Percentiles rank a stretch among this genome's conserved stretches.
phyloP scores from a whole-genome alignment of 441 rosid species.

The Theobroma grandiflorum region DNA sequence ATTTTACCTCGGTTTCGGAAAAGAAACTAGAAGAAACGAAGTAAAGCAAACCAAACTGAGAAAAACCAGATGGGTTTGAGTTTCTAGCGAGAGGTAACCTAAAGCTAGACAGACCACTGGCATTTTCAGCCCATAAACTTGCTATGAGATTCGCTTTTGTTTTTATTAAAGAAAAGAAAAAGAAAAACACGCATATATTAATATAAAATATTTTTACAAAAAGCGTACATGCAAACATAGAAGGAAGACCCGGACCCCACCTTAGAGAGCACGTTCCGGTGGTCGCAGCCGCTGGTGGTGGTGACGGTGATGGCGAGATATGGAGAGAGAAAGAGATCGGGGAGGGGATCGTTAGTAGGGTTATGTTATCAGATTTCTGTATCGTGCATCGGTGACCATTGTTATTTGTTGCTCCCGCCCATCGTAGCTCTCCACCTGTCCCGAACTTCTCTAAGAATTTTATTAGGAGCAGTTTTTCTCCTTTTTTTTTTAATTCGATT shows the following conservation, averaged over 20 bases:
- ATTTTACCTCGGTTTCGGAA: background rate
- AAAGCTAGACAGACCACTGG: slow-evolving; percentile 1
- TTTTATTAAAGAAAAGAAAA: slow-evolving; percentile 4
- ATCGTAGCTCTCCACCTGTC: background rate
- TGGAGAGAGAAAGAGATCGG: slow-evolving; percentile 20
- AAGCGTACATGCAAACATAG: background rate
- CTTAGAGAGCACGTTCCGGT: background rate
- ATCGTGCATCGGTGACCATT: background rate
- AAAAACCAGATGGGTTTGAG: background rate
- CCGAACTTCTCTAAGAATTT: background rate
- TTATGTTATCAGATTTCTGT: background rate
- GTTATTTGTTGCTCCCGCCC: background rate
- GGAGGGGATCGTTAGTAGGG: slow-evolving; percentile 4
- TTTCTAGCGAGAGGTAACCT: background rate
- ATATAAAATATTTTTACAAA: background rate
- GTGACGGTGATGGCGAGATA: slow-evolving; percentile 9
- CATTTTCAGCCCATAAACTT: slow-evolving; percentile 3
- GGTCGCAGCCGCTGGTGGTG: background rate
- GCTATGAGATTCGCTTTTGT: slow-evolving; percentile 12
- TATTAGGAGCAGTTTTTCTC: too few relatives aligned
- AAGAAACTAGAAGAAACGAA: background rate
- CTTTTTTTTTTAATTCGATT: too few relatives aligned
- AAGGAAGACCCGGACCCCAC: background rate
- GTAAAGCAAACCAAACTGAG: background rate
- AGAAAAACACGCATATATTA: background rate